These are phyloP conservation scores for Ceratocystis colombiana DNA, from an alignment of 2,329 filamentous ascomycete species.

Conservation along the genomic window DNA sequence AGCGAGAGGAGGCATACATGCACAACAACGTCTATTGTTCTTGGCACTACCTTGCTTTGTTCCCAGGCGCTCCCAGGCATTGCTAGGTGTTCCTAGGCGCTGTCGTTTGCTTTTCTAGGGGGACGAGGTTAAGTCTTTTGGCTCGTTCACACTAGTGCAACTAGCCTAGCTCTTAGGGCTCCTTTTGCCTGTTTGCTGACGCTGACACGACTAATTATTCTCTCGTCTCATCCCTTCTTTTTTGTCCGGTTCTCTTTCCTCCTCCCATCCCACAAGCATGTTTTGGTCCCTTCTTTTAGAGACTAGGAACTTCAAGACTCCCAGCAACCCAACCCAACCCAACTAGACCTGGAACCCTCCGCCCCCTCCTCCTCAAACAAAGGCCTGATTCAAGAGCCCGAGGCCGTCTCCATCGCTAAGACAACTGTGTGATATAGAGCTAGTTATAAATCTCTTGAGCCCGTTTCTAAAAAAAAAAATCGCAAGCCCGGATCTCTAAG, in stretches of 20 bases:
- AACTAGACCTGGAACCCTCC: background rate
- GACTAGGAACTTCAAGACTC: too few species aligned
- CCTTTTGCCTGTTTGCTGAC: background rate
- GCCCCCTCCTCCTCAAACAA: background rate
- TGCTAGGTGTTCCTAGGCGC: background rate
- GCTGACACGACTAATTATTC: background rate
- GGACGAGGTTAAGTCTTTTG: too few species aligned
- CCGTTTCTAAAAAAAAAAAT: background rate
- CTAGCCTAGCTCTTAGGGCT: background rate
- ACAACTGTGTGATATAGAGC: background rate
- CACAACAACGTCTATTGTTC: slow-evolving; percentile 16
- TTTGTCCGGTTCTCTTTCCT: background rate
- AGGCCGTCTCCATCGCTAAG: background rate
- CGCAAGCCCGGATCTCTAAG: background rate
- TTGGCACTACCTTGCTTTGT: slow-evolving; percentile 5
- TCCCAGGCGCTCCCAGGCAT: background rate
- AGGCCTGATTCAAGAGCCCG: background rate
- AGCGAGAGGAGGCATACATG: slow-evolving; percentile 6
- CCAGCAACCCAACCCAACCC: background rate
- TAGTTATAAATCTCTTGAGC: background rate
- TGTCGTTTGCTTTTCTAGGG: background rate
- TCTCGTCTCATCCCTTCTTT: background rate
- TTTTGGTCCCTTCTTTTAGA: too few species aligned
- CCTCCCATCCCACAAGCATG: too few species aligned
- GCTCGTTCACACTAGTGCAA: background rate